phyloP scores from a whole-genome alignment of 176 grass and related monocot genomes.

The Paspalum vaginatum region DNA sequence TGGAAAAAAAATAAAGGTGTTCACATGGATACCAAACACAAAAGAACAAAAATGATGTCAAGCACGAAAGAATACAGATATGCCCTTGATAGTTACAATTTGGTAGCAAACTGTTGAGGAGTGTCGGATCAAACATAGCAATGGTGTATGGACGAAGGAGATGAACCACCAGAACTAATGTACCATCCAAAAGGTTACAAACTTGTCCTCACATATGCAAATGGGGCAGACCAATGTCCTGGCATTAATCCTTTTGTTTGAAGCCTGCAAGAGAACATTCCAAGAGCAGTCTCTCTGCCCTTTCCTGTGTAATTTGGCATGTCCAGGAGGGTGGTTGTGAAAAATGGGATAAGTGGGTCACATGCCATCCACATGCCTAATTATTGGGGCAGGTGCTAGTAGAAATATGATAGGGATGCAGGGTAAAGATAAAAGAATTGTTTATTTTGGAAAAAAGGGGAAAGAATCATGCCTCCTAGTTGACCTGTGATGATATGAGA shows the following conservation, averaged over 20 bases:
- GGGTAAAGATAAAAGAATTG: constrained; percentile 46
- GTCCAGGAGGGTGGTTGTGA: not conserved
- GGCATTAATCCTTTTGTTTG: not conserved
- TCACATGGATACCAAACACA: constrained; percentile 23
- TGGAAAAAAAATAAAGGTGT: constrained; percentile 20
- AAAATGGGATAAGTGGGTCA: constrained; percentile 17
- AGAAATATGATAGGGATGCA: constrained; percentile 36
- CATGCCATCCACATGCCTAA: constrained; percentile 54
- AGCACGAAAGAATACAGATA: not conserved
- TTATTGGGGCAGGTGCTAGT: constrained; percentile 49
- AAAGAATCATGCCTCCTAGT: constrained; percentile 40
- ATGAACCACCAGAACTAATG: constrained; percentile 49
- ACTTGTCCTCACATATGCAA: constrained; percentile 26
- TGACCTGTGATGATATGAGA: constrained; percentile 48
- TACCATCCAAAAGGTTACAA: not conserved
- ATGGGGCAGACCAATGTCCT: not conserved
- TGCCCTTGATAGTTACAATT: constrained; percentile 34
- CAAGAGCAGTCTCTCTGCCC: not conserved
- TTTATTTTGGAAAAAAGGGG: constrained; percentile 3
- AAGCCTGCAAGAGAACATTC: constrained; percentile 38
- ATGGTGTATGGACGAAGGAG: constrained; percentile 1
- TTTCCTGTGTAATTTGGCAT: not conserved
- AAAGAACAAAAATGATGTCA: constrained; percentile 24
- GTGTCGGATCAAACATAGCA: constrained; percentile 22
- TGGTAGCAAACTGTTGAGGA: constrained; percentile 46